These are phyloP conservation scores for Tulasnella calospora DNA, from an alignment of 768 basidiomycete genomes.

Conservation along the genomic window DNA sequence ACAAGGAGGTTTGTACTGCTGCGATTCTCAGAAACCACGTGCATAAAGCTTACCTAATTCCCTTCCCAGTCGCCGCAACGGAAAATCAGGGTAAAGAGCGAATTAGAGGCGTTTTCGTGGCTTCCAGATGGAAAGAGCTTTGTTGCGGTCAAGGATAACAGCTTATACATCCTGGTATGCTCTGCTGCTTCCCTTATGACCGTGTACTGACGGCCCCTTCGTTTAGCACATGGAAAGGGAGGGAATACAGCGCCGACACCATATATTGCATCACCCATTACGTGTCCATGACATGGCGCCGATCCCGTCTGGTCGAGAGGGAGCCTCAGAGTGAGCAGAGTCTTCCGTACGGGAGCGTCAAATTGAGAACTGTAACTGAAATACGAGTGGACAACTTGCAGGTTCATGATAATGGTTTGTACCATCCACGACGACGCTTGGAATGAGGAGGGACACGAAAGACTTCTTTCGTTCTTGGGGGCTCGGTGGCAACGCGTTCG, in stretches of 20 bases:
- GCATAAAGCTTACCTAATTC: not conserved
- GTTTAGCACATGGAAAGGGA: not conserved
- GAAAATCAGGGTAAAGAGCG: constrained; percentile 52
- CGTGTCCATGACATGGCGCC: not conserved
- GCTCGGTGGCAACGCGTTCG: constrained; percentile 54
- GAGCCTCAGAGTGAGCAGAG: not conserved
- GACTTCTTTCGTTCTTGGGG: constrained; percentile 61
- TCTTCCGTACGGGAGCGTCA: not conserved
- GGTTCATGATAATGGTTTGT: not conserved
- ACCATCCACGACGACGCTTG: not conserved
- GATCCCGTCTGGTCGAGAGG: not conserved
- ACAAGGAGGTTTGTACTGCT: constrained; percentile 44
- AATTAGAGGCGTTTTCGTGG: constrained; percentile 65
- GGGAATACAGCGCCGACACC: not conserved
- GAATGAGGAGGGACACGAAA: not conserved
- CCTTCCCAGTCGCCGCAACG: constrained; percentile 54
- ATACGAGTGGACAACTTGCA: not conserved
- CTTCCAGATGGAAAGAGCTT: constrained; percentile 61
- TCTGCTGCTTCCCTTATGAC: not conserved
- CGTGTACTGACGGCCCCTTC: not conserved
- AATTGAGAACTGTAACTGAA: not conserved
- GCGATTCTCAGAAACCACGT: not conserved
- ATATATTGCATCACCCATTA: not conserved
- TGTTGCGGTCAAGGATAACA: constrained; percentile 63
- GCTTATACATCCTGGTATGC: constrained; percentile 37